These are phyloP conservation scores for Pseudopithomyces maydicus DNA, from an alignment of 2,329 filamentous ascomycete genomes.

Conservation along the genomic window DNA sequence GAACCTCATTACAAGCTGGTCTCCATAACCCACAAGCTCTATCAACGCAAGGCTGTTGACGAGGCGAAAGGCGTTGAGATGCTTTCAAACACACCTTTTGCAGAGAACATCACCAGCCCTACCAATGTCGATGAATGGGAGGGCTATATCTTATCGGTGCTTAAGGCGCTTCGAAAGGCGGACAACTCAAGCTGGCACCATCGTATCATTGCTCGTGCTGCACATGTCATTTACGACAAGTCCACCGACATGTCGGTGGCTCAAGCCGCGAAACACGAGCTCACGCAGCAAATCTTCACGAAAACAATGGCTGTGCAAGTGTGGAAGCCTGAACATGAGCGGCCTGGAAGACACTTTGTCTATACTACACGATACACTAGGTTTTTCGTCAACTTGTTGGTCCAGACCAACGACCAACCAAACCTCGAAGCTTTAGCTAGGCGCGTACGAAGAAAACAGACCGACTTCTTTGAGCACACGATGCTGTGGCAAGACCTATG, in stretches of 20 bases:
- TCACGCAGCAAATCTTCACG: constrained; percentile 85
- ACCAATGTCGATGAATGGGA: constrained; percentile 61
- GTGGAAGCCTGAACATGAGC: constrained; percentile 90
- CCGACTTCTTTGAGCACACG: constrained; percentile 70
- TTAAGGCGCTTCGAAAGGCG: constrained; percentile 65
- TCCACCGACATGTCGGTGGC: constrained; percentile 57
- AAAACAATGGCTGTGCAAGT: constrained; percentile 95
- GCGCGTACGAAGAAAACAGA: constrained; percentile 79
- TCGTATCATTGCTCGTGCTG: constrained; percentile 79
- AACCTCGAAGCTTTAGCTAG: constrained; percentile 80
- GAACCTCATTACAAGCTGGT: constrained; percentile 94
- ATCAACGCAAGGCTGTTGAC: constrained; percentile 56
- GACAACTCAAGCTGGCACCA: constrained; percentile 97
- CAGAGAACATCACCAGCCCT: constrained; percentile 56
- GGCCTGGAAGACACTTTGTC: constrained; percentile 84
- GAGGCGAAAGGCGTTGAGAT: constrained; percentile 55
- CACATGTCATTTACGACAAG: constrained; percentile 66
- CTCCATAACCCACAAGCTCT: constrained; percentile 80
- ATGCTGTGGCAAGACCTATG: constrained; percentile 68
- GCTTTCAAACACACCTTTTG: constrained; percentile 58
- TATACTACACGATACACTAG: constrained; percentile 87
- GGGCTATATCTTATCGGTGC: constrained; percentile 66
- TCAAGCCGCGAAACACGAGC: constrained; percentile 72
- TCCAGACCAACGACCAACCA: constrained; percentile 73
- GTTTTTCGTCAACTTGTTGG: constrained; percentile 77